phyloP scores from a whole-genome alignment of 106 monocot species.

The Agapanthus africanus region DNA sequence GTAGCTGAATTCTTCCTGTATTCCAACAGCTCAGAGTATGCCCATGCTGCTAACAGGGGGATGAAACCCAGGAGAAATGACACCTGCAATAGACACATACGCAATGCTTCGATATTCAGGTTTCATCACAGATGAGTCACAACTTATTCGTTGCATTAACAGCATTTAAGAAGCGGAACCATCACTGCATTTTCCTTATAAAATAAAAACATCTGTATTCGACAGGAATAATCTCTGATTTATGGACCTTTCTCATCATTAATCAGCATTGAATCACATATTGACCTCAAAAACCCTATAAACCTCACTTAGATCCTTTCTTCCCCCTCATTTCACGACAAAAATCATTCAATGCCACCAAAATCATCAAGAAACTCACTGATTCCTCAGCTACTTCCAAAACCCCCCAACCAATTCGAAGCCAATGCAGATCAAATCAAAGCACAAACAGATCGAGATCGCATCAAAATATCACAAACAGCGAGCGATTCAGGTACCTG shows the following conservation, averaged over 20 bases:
- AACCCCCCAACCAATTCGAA: neutral
- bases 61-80: conserved; percentile 83
- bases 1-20: conserved; percentile 49
- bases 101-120: neutral
- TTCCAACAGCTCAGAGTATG: conserved; percentile 80
- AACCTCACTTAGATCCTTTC: neutral
- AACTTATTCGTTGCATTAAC: too few species aligned
- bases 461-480: neutral
- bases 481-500: conserved; percentile 33
- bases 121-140: neutral
- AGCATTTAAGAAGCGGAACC: too few species aligned
- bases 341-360: too few species aligned
- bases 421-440: neutral
- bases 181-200: too few species aligned
- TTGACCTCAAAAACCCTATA: conserved; percentile 3
- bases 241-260: too few species aligned
- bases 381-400: neutral
- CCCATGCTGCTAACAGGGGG: conserved; percentile 75
- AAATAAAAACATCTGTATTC: too few species aligned
- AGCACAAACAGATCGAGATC: too few species aligned
- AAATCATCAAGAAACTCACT: too few species aligned
- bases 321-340: too few species aligned
- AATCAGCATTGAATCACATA: neutral
- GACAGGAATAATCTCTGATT: too few species aligned
- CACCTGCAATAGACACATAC: conserved; percentile 40